Base-by-base conservation (phyloP, 495 filamentous ascomycete species). In the Viridothelium virens region DNA sequence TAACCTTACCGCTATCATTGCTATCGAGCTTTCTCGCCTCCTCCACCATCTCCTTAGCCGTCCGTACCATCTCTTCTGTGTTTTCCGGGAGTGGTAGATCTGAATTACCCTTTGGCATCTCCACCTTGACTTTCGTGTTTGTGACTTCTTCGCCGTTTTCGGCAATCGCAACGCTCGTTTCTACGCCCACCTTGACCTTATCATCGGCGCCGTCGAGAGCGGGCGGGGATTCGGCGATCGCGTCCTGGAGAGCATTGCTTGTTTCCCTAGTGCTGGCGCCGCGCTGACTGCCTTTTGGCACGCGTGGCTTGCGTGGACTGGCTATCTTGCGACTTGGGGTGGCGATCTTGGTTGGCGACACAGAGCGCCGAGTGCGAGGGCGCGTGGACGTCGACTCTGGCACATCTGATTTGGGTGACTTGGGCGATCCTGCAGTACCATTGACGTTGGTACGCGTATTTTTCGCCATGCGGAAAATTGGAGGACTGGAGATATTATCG, bases 21-120 rank as follows among this genome's bases (percentile, higher is more conserved):
- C 76, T 75, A 38, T 86, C 81, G 56, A 84, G 75, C 68, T 86
- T 85, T 59, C 81, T 81, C 50, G 90, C 91, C 64, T 89, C 89
- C 63, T 89, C 84, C 5, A 97, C 94, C 91, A 97, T 96, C 69
- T 86, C 85, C 74, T 89, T 91, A 6, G 94, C 94, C 75, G 89
- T 83, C 59, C 85, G 87, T 56, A 97, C 86, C 88, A 97, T 89
- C 39, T 87, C 82, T 65, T 89, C 80, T 0, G 92, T 86, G 63
- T 89, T 86, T 48, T 89, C 89, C 2, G 89, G 83, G 10, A 88
- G 81, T 0, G 90, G 89, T 10, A 90, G 77, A 47, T 91, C 86
- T 16, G 87, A 86, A 50, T 79, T 39, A 12, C 79, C 81, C 12
- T 87, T 80, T 11, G 90, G 88, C 77, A 89, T 77, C 70, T 96